Percentiles rank a stretch among this genome's conserved stretches.
Evolutionary conservation across 768 basidiomycete species (phyloP).

Genomic region (Boletus vermiculosoides): DNA sequence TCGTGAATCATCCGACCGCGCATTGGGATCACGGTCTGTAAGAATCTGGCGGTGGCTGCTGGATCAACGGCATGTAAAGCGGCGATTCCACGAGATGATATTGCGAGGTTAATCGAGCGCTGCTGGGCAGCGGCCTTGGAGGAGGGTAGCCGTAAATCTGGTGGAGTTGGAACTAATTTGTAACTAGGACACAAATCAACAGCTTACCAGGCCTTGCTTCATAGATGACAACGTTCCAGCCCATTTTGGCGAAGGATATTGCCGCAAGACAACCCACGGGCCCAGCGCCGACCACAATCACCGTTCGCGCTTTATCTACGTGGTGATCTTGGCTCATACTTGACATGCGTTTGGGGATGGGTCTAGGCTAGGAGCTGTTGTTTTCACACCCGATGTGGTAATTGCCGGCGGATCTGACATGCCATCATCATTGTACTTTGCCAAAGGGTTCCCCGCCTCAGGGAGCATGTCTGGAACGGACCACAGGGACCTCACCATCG

Average conservation of each 20-base stretch:
- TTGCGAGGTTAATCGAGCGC: conserved; percentile 94
- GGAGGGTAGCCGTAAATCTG: conserved; percentile 74
- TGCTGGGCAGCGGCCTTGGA: conserved; percentile 66
- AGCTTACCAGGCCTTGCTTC: conserved; percentile 73
- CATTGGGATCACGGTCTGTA: conserved; percentile 88
- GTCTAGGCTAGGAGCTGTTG: background rate
- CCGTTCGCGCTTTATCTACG: conserved; percentile 37
- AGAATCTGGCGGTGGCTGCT: conserved; percentile 62
- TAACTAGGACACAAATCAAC: conserved; percentile 14
- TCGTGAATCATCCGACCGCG: conserved; percentile 94
- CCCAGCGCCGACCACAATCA: conserved; percentile 81
- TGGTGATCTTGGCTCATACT: conserved; percentile 15
- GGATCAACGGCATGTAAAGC: conserved; percentile 82
- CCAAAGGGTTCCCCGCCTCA: background rate
- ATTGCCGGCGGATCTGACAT: conserved; percentile 18
- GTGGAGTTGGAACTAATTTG: conserved; percentile 12
- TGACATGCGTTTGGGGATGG: background rate
- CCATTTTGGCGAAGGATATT: conserved; percentile 78
- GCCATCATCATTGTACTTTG: conserved; percentile 7
- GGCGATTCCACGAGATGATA: conserved; percentile 89
- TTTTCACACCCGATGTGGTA: conserved; percentile 15
- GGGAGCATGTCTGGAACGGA: conserved; percentile 17
- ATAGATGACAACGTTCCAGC: conserved; percentile 80
- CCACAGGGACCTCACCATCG: conserved; percentile 24
- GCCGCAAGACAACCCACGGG: conserved; percentile 94